phyloP scores from a whole-genome alignment of 352 stramenopile species.

The Globisporangium viniferum region DNA sequence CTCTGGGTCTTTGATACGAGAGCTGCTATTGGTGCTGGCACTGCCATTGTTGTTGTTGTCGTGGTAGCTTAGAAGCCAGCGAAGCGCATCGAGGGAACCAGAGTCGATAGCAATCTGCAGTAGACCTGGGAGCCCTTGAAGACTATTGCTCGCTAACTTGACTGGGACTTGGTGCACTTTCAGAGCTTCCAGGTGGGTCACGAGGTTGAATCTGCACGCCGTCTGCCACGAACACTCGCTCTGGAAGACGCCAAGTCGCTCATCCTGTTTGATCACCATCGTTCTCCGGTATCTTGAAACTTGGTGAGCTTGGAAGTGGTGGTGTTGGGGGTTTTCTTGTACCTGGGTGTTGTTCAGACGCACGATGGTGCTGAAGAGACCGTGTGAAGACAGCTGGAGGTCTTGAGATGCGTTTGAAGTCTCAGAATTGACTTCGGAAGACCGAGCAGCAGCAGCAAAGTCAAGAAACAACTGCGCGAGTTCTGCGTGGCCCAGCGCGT shows the following conservation, averaged over 20 bases:
- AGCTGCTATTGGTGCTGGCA: neutral
- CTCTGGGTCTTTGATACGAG: slow-evolving; percentile 11
- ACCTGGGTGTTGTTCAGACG: slow-evolving; percentile 4
- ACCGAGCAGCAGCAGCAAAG: neutral
- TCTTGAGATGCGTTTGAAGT: slow-evolving; percentile 28
- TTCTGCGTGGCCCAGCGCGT: slow-evolving; percentile 1
- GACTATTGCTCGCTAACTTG: neutral
- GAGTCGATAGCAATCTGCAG: slow-evolving; percentile 26
- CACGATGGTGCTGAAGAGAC: slow-evolving; percentile 7
- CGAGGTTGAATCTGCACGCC: slow-evolving; percentile 27
- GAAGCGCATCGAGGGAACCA: slow-evolving; percentile 32
- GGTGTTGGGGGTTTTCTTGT: neutral
- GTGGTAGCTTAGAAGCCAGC: slow-evolving; percentile 33
- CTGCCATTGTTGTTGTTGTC: neutral
- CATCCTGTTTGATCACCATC: neutral
- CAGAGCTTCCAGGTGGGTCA: slow-evolving; percentile 34
- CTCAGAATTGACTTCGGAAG: neutral
- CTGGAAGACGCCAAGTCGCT: slow-evolving; percentile 5
- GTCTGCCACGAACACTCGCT: slow-evolving; percentile 10
- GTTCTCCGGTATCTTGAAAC: neutral
- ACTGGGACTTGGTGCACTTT: slow-evolving; percentile 13
- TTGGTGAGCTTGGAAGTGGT: neutral
- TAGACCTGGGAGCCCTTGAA: neutral
- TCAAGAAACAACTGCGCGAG: neutral
- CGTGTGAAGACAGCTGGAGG: slow-evolving; percentile 21